These are phyloP conservation scores for Pseudopyricularia cyperi DNA, from an alignment of 2,329 filamentous ascomycete species.

Conservation along the genomic window DNA sequence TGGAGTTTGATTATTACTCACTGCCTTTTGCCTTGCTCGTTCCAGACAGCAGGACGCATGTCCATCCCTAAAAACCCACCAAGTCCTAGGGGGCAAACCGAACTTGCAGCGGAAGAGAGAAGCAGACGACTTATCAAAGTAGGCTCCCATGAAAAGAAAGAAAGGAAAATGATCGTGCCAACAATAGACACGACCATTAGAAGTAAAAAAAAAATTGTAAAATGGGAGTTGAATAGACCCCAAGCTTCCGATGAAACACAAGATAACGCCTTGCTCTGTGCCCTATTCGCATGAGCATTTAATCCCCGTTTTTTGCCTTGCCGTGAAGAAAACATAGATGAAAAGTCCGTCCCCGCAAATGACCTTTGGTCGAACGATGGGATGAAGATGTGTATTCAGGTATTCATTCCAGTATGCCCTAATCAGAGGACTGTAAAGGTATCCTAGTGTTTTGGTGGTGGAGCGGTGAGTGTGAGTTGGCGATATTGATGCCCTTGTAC, in stretches of 20 bases:
- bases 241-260: background rate
- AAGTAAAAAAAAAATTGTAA: background rate
- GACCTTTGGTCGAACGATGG: background rate
- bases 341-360: background rate
- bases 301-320: background rate
- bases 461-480: background rate
- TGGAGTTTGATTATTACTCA: too few relatives aligned
- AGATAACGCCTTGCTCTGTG: background rate
- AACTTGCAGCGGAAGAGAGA: background rate
- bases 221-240: background rate
- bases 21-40: too few relatives aligned
- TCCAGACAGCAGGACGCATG: too few relatives aligned
- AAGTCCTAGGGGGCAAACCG: too few relatives aligned
- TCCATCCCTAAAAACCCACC: too few relatives aligned
- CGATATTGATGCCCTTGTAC: background rate
- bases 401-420: background rate
- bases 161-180: too few relatives aligned
- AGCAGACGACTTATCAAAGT: background rate
- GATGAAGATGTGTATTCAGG: background rate
- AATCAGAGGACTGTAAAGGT: background rate
- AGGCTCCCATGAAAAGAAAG: background rate
- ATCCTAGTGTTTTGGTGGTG: background rate
- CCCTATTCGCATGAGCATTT: background rate
- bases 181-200: background rate
- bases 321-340: background rate